Evolutionary conservation across 495 filamentous ascomycete genomes (phyloP), one percentile per base, ranked within the genome.

Genomic region (Amphirosellinia nigrospora): DNA sequence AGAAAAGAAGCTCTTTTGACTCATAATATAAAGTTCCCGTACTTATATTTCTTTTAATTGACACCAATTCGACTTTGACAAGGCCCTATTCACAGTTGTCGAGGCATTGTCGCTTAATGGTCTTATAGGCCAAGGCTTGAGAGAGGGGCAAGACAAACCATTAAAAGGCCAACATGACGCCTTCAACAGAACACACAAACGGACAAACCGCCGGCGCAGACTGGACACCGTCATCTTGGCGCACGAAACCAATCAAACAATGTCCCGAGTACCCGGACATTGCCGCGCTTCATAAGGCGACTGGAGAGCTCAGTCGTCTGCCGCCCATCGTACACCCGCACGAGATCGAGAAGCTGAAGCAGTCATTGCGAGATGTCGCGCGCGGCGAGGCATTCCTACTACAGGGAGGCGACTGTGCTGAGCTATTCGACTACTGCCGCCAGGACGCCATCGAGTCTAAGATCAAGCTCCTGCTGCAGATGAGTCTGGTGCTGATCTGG

Each of bases 401-500:
- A 15, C 96, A 99, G 83, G 96, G 96, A 63, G 96, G 94, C 64
- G 96, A 99, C 81, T 99, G 96, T 75, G 96, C 96, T 6, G 96
- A 99, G 83, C 85, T 99, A 7, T 99, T 99, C 75, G 93, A 95
- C 80, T 99, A 99, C 86, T 99, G 96, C 80, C 89, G 93, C 74
- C 90, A 93, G 76, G 84, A 86, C 41, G 92, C 92, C 73, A 97
- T 99, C 72, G 93, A 98, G 77, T 90, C 93, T 36, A 98, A 98
- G 84, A 93, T 98, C 80, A 98, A 98, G 81, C 88, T 98, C 13
- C 86, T 98, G 16, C 85, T 98, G 45, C 95, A 98, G 83, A 98
- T 98, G 94, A 94, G 92, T 74, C 81, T 98, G 71, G 92, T 98
- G 19, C 85, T 98, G 64, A 92, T 96, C 79, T 96, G 92, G 89